A percentile compares a stretch with the other conserved stretches of the same genome.
These are phyloP conservation scores for Nyctanthes arbortristis DNA, from an alignment of 257 asterid species.

Conservation along the genomic window DNA sequence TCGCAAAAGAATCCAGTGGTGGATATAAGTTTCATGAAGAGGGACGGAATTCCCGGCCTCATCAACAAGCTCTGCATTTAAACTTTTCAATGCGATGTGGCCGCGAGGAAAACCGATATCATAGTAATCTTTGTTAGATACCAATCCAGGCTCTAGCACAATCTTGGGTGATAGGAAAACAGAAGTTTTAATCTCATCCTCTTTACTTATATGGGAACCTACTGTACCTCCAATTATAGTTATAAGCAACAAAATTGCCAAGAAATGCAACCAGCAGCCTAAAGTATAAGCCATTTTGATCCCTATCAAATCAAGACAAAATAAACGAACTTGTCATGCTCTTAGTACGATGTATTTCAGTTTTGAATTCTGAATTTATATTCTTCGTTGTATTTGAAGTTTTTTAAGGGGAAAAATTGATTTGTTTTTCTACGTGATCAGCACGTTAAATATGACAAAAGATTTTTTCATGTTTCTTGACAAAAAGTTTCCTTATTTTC, in stretches of 20 bases:
- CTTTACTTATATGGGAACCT: conserved; percentile 25
- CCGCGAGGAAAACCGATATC: conserved; percentile 65
- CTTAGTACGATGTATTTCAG: too few species aligned
- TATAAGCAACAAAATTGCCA: conserved; percentile 30
- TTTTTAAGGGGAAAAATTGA: too few species aligned
- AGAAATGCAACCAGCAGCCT: conserved; percentile 18
- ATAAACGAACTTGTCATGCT: too few species aligned
- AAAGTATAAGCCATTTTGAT: conserved; percentile 34
- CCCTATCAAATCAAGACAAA: too few species aligned
- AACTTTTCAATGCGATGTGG: conserved; percentile 67
- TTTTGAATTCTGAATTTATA: too few species aligned
- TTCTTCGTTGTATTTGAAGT: too few species aligned
- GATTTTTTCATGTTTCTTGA: too few species aligned
- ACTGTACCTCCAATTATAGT: conserved; percentile 17
- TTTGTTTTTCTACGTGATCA: too few species aligned
- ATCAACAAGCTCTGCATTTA: conserved; percentile 66
- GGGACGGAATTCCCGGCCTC: conserved; percentile 62
- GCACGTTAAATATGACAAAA: too few species aligned
- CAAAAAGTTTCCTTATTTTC: too few species aligned
- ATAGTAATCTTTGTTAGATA: conserved; percentile 47
- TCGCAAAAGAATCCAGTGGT: conserved; percentile 64
- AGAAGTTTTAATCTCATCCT: conserved; percentile 44
- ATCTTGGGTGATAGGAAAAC: conserved; percentile 62
- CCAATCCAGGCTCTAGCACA: conserved; percentile 63
- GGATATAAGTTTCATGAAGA: conserved; percentile 74